phyloP scores from a whole-genome alignment of 2,329 filamentous ascomycete genomes.

The Elsinoe australis region DNA sequence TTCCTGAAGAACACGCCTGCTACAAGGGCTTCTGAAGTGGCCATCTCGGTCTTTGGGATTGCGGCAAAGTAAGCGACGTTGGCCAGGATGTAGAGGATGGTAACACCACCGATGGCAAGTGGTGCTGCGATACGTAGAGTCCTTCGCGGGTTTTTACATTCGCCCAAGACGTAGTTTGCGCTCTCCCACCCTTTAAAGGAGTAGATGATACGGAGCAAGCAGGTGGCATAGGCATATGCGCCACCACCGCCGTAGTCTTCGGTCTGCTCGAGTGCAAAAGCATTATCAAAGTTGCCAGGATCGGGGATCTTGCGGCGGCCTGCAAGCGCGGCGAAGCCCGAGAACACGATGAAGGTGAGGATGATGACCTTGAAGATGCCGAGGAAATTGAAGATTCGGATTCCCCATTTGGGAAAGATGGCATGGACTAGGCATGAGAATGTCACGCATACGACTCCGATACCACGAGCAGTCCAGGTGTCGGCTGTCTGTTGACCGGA shows the following conservation, averaged over 20 bases:
- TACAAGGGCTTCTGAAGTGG: conserved; percentile 46
- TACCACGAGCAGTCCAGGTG: conserved; percentile 35
- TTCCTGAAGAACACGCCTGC: conserved; percentile 53
- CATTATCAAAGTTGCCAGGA: conserved; percentile 55
- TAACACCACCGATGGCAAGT: conserved; percentile 50
- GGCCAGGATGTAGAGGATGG: conserved; percentile 44
- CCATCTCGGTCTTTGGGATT: conserved; percentile 50
- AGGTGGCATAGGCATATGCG: conserved; percentile 60
- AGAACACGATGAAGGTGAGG: conserved; percentile 57
- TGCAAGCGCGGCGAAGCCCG: conserved; percentile 53
- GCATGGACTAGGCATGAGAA: conserved; percentile 55
- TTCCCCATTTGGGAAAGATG: conserved; percentile 55
- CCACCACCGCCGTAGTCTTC: conserved; percentile 43
- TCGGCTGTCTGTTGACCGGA: conserved; percentile 12
- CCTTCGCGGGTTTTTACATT: conserved; percentile 55
- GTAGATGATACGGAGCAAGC: conserved; percentile 65
- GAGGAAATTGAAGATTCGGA: conserved; percentile 59
- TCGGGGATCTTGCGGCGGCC: conserved; percentile 54
- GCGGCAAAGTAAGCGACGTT: conserved; percentile 59
- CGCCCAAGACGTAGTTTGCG: conserved; percentile 58
- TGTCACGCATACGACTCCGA: conserved; percentile 59
- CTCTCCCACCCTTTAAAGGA: conserved; percentile 62
- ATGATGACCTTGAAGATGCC: conserved; percentile 60
- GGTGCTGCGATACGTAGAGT: conserved; percentile 57
- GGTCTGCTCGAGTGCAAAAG: conserved; percentile 40